These are phyloP conservation scores for Globisporangium megalacanthum DNA, from an alignment of 352 stramenopile genomes.

Conservation along the genomic window DNA sequence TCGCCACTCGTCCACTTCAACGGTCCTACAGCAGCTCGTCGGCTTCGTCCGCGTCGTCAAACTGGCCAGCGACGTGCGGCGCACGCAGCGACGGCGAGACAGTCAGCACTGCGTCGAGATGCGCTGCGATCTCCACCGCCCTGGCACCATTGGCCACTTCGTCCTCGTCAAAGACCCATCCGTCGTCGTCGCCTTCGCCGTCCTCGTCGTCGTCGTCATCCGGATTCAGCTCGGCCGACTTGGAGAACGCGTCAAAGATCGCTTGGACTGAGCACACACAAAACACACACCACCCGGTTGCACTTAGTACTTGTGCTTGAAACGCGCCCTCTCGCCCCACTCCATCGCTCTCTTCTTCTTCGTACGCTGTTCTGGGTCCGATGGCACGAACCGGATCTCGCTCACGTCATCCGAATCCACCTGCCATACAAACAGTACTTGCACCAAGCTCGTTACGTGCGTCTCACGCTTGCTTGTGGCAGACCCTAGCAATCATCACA, in stretches of 20 bases:
- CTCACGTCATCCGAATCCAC: constrained; percentile 59
- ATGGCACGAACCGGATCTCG: constrained; percentile 74
- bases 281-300: neutral
- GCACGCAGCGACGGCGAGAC: constrained; percentile 44
- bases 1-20: no score
- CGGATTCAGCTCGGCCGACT: constrained; percentile 79
- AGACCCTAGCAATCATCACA: no score
- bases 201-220: constrained; percentile 55
- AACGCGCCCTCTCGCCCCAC: no score
- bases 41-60: constrained; percentile 78
- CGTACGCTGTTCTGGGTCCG: constrained; percentile 57
- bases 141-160: constrained; percentile 64
- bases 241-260: constrained; percentile 72
- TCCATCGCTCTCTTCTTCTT: no score
- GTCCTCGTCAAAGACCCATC: constrained; percentile 81
- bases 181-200: constrained; percentile 32
- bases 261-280: constrained; percentile 39
- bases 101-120: constrained; percentile 67
- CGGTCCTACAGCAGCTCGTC: constrained; percentile 12
- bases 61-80: constrained; percentile 54
- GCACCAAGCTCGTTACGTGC: no score
- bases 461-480: no score
- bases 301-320: no score
- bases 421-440: no score
- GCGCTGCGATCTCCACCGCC: constrained; percentile 50